Conservation (phyloP, 495 filamentous ascomycete species). For the Rusavskia elegans region DNA sequence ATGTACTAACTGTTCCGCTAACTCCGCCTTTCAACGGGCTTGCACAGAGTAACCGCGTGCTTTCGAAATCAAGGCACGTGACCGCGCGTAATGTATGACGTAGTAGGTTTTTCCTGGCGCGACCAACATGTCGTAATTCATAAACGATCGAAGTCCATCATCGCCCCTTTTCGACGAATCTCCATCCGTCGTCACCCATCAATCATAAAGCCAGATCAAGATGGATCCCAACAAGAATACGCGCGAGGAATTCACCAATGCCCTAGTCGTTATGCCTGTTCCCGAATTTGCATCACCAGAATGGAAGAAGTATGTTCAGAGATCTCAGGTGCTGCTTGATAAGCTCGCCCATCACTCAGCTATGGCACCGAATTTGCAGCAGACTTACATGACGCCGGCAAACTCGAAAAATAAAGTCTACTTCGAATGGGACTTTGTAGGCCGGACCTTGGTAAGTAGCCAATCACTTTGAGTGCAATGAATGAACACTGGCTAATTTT, state of each 20-base stretch:
- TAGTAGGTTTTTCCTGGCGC: no score
- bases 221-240: slow-evolving; percentile 14
- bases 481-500: neutral
- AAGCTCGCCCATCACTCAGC: slow-evolving; percentile 19
- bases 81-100: no score
- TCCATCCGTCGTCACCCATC: no score
- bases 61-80: no score
- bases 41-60: no score
- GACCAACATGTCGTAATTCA: no score
- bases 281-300: slow-evolving; percentile 2
- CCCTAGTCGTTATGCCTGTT: slow-evolving; percentile 1
- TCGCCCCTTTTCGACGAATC: no score
- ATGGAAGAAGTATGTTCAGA: slow-evolving; percentile 6
- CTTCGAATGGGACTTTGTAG: slow-evolving; percentile 23
- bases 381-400: slow-evolving; percentile 21
- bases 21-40: no score
- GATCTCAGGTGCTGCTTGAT: slow-evolving; percentile 8
- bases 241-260: slow-evolving; percentile 8
- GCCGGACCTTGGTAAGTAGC: slow-evolving; percentile 11
- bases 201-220: neutral
- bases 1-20: no score
- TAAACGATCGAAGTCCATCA: no score
- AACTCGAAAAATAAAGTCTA: slow-evolving; percentile 20
- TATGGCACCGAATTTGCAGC: slow-evolving; percentile 19
- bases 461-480: neutral